phyloP scores from a whole-genome alignment of 176 grass and related monocot genomes.

The Ensete glaucum region DNA sequence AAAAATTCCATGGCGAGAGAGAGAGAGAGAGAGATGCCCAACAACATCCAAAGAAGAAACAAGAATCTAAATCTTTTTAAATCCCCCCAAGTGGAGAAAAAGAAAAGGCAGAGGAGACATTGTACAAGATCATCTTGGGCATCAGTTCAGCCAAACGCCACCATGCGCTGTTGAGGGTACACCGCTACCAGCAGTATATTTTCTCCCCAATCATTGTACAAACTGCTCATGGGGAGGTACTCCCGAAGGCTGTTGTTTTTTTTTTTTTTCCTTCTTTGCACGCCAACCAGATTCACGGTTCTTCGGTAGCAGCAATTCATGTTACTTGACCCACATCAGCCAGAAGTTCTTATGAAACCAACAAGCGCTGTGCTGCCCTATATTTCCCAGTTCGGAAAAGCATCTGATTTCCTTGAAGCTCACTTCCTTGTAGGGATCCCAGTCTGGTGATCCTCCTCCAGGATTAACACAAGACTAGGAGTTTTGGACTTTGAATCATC shows the following conservation, averaged over 20 bases:
- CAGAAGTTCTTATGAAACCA: neutral
- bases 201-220: conserved; percentile 54
- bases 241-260: conserved; percentile 10
- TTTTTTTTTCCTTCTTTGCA: neutral
- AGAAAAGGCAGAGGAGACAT: neutral
- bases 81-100: neutral
- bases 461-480: neutral
- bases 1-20: neutral
- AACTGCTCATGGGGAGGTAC: conserved; percentile 42
- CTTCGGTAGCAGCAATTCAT: neutral
- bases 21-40: neutral
- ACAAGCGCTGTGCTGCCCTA: neutral
- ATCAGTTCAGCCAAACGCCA: neutral
- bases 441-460: neutral
- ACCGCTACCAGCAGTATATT: neutral
- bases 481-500: conserved; percentile 21
- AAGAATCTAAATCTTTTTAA: neutral
- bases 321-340: neutral
- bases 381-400: neutral
- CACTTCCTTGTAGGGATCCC: neutral
- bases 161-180: neutral
- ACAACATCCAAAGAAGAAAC: neutral
- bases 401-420: neutral
- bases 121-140: neutral
- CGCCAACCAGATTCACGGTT: neutral